A percentile compares a stretch with the other conserved stretches of the same genome.
These are phyloP conservation scores for Xerocomus amazonicus DNA, from an alignment of 1,284 basidiomycete genomes.

Conservation along the genomic window DNA sequence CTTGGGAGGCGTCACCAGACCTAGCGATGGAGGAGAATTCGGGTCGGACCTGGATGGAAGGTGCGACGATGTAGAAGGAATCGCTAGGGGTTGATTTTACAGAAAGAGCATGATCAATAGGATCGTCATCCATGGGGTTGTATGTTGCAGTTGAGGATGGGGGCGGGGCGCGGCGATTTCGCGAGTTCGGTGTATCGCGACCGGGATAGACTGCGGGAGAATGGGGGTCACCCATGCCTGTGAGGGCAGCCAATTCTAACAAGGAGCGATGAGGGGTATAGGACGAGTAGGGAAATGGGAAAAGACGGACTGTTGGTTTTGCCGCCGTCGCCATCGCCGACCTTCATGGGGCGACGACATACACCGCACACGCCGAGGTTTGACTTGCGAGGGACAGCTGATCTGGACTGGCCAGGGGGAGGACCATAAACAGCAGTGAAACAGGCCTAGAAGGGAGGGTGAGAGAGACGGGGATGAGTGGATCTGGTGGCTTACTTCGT, in stretches of 20 bases:
- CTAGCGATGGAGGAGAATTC: conserved; percentile 83
- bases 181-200: conserved; percentile 53
- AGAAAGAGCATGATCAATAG: conserved; percentile 58
- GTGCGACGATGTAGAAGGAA: conserved; percentile 74
- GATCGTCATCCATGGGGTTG: conserved; percentile 78
- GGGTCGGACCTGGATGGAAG: conserved; percentile 83
- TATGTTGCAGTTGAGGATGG: conserved; percentile 32
- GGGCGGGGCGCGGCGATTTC: conserved; percentile 31
- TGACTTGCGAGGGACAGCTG: conserved; percentile 59
- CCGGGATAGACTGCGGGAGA: conserved; percentile 60
- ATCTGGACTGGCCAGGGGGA: conserved; percentile 58
- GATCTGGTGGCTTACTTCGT: conserved; percentile 62
- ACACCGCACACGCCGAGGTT: conserved; percentile 95
- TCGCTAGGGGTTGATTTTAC: conserved; percentile 46
- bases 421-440: conserved; percentile 95
- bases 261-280: conserved; percentile 5
- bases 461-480: background rate
- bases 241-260: conserved; percentile 81
- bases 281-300: background rate
- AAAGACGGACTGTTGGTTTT: conserved; percentile 81
- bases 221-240: conserved; percentile 75
- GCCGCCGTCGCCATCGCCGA: conserved; percentile 76
- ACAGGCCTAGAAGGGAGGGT: conserved; percentile 65
- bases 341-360: conserved; percentile 91
- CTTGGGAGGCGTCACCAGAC: conserved; percentile 67